Percentiles rank a stretch among this genome's conserved stretches.
phyloP scores from a whole-genome alignment of 257 asterid genomes.

The Solanum paucissectum region DNA sequence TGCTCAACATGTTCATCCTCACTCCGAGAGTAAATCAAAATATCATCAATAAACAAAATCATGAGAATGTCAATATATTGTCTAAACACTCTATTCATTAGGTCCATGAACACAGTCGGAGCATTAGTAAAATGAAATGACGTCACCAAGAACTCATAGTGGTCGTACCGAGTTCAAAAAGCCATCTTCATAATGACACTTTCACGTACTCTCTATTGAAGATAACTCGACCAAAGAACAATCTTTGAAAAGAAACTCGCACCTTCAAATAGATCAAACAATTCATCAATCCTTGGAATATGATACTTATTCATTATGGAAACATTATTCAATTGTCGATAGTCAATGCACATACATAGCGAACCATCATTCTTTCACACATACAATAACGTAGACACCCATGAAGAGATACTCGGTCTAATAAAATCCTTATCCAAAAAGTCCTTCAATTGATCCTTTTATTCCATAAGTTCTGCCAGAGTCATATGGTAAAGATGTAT shows the following conservation, averaged over 20 bases:
- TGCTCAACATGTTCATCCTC: not conserved
- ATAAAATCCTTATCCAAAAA: not conserved
- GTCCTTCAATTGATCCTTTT: too few relatives aligned
- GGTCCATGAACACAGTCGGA: not conserved
- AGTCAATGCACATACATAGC: too few relatives aligned
- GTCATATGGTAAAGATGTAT: too few relatives aligned
- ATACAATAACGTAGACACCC: not conserved
- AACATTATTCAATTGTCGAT: too few relatives aligned
- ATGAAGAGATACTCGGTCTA: not conserved
- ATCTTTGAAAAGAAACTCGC: not conserved
- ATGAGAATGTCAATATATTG: not conserved
- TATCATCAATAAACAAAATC: not conserved
- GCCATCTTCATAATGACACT: not conserved
- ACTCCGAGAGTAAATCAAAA: not conserved
- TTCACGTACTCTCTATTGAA: not conserved
- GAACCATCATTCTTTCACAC: not conserved
- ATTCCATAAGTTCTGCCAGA: not conserved
- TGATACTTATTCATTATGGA: not conserved
- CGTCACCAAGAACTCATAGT: not conserved
- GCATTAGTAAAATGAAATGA: not conserved
- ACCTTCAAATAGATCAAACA: not conserved
- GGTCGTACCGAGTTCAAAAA: not conserved
- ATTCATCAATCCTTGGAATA: not conserved
- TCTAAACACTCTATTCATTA: too few relatives aligned
- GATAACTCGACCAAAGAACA: not conserved